Evolutionary conservation across 2,329 filamentous ascomycete genomes (phyloP), one percentile per base, ranked within the genome.

Genomic region (Ascochyta lentis): DNA sequence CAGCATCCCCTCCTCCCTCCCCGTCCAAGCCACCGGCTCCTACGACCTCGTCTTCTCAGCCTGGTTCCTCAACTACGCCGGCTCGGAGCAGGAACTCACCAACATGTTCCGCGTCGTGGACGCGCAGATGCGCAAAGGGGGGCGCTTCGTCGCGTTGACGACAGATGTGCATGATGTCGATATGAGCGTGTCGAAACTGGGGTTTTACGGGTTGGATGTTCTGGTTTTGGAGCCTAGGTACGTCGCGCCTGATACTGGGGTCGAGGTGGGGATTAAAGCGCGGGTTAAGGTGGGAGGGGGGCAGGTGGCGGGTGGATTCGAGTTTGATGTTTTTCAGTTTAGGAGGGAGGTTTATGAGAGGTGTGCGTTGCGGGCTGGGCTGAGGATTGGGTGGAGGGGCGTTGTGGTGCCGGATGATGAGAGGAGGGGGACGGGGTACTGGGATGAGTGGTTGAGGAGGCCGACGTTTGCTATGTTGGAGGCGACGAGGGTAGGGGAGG

Each of bases 11-110:
- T 19, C 27, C 8, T 37, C 43, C 8, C 42, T 55, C 58, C 2
- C 35, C 31, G 15, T 12, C 34, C 0, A 38, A 19, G 4, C 49
- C 1, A 45, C 38, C 19, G 19, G 19, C 19, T 13, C 19, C 4
- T 71, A 63, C 51, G 68, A 71, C 51, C 33, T 70, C 29, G 63
- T 71, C 39, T 71, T 72, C 48, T 69, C 68, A 22, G 68, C 65
- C 40, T 72, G 67, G 66, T 69, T 72, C 26, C 60, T 71, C 40
- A 72, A 72, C 57, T 71, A 72, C 42, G 69, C 69, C 3, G 66
- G 64, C 45, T 66, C 61, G 0, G 60, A 64, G 42, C 15, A 12
- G 2, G 65, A 68, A 33, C 49, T 72, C 1, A 56, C 48, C 0
- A 52, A 38, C 42, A 69, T 72, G 68, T 70, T 70, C 42, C 45